These are phyloP conservation scores for Lactifluus hygrophoroides DNA, from an alignment of 768 basidiomycete genomes.

Conservation along the genomic window DNA sequence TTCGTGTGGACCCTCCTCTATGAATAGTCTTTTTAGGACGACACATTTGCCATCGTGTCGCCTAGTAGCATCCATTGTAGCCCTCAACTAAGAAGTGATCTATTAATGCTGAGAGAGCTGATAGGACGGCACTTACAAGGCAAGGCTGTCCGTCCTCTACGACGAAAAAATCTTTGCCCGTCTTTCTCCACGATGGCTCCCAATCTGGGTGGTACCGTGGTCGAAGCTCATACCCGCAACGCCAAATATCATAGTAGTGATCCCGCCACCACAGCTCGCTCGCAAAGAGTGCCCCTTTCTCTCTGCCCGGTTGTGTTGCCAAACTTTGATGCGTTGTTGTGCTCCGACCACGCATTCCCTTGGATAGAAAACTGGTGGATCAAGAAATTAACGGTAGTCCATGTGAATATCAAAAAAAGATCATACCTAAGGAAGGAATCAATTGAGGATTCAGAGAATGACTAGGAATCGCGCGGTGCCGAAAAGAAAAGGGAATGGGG, in stretches of 20 bases:
- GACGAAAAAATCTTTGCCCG: not conserved
- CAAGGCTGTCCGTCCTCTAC: slow-evolving; percentile 8
- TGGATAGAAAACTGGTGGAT: not conserved
- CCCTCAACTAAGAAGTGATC: not conserved
- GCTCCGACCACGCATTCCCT: not conserved
- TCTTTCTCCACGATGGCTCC: slow-evolving; percentile 11
- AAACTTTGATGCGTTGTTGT: not conserved
- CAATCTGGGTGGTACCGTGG: slow-evolving; percentile 13
- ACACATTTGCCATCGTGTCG: slow-evolving; percentile 18
- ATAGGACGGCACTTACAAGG: not conserved
- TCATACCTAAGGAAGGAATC: not conserved
- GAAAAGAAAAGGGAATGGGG: too few relatives aligned
- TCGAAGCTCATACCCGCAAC: slow-evolving; percentile 11
- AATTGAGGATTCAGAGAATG: too few relatives aligned
- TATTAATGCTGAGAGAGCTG: not conserved
- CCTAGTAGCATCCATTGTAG: slow-evolving; percentile 20
- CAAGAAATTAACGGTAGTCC: too few relatives aligned
- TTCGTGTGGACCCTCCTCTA: slow-evolving; percentile 9
- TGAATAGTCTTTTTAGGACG: slow-evolving; percentile 18
- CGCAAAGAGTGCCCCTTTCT: not conserved
- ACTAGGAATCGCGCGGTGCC: too few relatives aligned
- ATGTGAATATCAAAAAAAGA: not conserved
- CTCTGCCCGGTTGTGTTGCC: not conserved
- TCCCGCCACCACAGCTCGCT: slow-evolving; percentile 16
- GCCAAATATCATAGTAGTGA: not conserved